Evolutionary conservation across 1,139 yeast genomes (phyloP), one percentile per base, ranked within the genome.

Genomic region (Waltiozyma sp.): DNA sequence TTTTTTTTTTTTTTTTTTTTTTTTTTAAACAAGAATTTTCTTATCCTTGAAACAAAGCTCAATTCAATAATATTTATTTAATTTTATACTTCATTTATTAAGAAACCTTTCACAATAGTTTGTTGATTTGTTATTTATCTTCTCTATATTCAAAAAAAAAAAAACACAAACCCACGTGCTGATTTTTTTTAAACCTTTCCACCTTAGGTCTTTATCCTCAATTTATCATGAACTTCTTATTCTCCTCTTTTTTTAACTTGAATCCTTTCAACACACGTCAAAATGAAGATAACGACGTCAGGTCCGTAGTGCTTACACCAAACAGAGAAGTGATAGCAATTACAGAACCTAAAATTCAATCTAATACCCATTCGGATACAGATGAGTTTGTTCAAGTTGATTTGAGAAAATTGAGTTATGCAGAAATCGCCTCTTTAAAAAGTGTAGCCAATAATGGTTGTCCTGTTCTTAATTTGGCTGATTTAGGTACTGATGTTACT

Each of bases 391-490:
- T 73, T 34, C 68, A 66, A 44, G 67, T 73, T 42, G 65, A 64
- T 41, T 54, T 70, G 43, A 66, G 75, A 40, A 64, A 66, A 41
- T 58, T 71, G 47, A 69, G 77, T 8, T 72, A 72, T 49, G 76
- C 76, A 4, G 78, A 73, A 59, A 75, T 66, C 21, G 73, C 73
- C n/a, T 58, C 67, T 10, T 54, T 66, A 41, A 49, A 54, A 11
- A 7, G 31, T 16, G 34, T 19, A 4, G 19, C 23, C 13, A 28
- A 19, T 33, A 33, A 28, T 28, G 38, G 28, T 4, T 19, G 38
- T 37, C 28, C 37, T 19, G 45, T 45, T 38, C 38, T 47, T 15
- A 47, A 45, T 13, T 45, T 41, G 15, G 2, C 36, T 4, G 52
- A 49, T 18, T 43, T 47, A 43, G 53, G 43, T 2, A 23, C 43